Conservation (phyloP, 345 rosid species). For the Syzygium grande region DNA sequence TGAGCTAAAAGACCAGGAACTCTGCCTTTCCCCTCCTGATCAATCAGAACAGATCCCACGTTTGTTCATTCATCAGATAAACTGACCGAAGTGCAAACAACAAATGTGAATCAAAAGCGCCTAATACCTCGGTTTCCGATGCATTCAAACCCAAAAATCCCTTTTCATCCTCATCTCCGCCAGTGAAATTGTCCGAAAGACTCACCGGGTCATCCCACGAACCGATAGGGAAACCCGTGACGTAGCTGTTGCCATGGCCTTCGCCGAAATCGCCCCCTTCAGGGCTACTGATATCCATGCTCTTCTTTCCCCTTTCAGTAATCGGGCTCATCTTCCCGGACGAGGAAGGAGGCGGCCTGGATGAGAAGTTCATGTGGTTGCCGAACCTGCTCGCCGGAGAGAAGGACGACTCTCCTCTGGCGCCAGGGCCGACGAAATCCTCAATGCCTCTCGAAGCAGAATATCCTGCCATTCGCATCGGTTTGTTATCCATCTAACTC, state of each 20-base stretch:
- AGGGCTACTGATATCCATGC: not conserved
- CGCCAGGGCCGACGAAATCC: not conserved
- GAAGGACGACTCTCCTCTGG: not conserved
- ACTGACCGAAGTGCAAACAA: not conserved
- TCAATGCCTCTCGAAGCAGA: conserved; percentile 21
- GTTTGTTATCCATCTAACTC: not conserved
- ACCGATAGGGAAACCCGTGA: conserved; percentile 15
- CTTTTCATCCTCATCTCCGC: conserved; percentile 16
- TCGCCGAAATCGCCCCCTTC: conserved; percentile 1
- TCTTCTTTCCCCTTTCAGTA: conserved; percentile 28
- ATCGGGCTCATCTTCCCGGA: conserved; percentile 29
- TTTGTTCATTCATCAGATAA: not conserved
- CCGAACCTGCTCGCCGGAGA: conserved; percentile 16
- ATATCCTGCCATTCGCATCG: conserved; percentile 16
- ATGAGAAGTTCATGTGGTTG: conserved; percentile 17
- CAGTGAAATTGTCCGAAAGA: not conserved
- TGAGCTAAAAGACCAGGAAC: conserved; percentile 39
- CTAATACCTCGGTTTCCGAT: conserved; percentile 26
- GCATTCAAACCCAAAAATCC: conserved; percentile 12
- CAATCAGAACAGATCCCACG: not conserved
- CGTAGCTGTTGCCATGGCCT: conserved; percentile 15
- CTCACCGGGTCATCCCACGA: conserved; percentile 24
- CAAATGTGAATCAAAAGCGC: not conserved
- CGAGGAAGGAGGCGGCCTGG: conserved; percentile 11
- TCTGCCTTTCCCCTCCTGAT: conserved; percentile 26